Base-by-base conservation (phyloP, 345 rosid species). In the Angophora floribunda region DNA sequence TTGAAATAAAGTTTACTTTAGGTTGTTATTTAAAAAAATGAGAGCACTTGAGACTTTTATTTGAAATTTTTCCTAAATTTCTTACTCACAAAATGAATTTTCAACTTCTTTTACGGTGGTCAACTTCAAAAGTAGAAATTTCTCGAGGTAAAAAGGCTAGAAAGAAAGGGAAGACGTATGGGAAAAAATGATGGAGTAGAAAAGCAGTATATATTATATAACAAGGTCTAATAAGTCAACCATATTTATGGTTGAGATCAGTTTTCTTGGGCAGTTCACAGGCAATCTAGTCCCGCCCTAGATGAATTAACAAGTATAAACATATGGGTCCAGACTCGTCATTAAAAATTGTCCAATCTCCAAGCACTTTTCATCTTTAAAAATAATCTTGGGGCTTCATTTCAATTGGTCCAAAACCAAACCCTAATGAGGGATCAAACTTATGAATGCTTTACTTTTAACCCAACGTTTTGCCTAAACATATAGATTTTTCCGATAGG, bases 181-280 rank as follows among this genome's bases (percentile, higher is more conserved):
- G 30, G 51, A 45, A 59, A 47, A 52, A 47, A 14, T n/a, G 49
- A 7, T 51, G 49, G 49, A 41, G 49, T 10, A 32, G 86, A 65
- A 52, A 63, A 88, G 86, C 11, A 51, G 57, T 10, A 85, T 49
- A 44, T 21, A 50, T 45, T 57, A 9, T 86, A 86, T 11, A 85
- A 75, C 10, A 13, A 75, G 24, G 22, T 52, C 86, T 28, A 88
- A 84, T 19, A 90, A 89, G 93, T 90, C 93, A 92, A 92, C 88
- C 52, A 89, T 85, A 65, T 85, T 36, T 51, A 89, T 57, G 90
- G 90, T 91, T 90, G 90, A 87, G 87, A 91, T 95, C 92, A 86
- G 96, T 94, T 93, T 86, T 93, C 94, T 95, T 86, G 95, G 93
- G 97, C 97, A 93, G 97, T 92, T 92, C 94, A 91, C 90, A 87